Base-by-base conservation (phyloP, 2,329 filamentous ascomycete species). In the Didymosphaeria variabile region DNA sequence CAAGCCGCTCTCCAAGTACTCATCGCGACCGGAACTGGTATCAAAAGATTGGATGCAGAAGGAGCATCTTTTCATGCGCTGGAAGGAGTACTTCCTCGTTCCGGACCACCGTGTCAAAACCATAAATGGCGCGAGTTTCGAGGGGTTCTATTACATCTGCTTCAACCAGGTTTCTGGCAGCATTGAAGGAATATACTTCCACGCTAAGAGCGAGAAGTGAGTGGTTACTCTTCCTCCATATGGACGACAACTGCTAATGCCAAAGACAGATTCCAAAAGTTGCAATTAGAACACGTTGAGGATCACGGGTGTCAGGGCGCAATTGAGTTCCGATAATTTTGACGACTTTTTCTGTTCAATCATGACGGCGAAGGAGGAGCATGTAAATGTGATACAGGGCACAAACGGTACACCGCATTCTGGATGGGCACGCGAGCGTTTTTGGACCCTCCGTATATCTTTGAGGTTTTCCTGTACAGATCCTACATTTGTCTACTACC, bases 91-190 rank as follows among this genome's bases (percentile, higher is more conserved):
- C 72, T 99, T 99, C 72, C 83, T 99, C 0, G 95, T 99, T 0
- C 95, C 95, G 1, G 94, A 99, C 73, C 95, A 99, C 77, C 88
- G 92, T 17, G 93, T 98, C 21, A 87, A 90, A 63, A 96, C 92
- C 12, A 97, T 99, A 63, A 91, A 89, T 36, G 95, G 95, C 19
- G 95, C 95, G 8, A 98, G 94, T 74, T 99, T 98, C 62, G 95
- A 99, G 75, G 95, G 95, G 0, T 99, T 99, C 77, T 99, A 98
- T 78, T 99, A 99, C 75, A 98, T 99, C 68, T 97, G 94, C 81
- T 98, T 98, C 82, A 97, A 98, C 78, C 94, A 98, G 79, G 83
- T 93, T 52, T 87, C 90, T 65, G 95, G 94, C 8, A 90, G 87
- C 65, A 91, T 99, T 44, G 94, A 89, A 73, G 95, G 95, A 19